Evolutionary conservation across 352 stramenopile species (phyloP).

Genomic region (Pythium oligandrum): DNA sequence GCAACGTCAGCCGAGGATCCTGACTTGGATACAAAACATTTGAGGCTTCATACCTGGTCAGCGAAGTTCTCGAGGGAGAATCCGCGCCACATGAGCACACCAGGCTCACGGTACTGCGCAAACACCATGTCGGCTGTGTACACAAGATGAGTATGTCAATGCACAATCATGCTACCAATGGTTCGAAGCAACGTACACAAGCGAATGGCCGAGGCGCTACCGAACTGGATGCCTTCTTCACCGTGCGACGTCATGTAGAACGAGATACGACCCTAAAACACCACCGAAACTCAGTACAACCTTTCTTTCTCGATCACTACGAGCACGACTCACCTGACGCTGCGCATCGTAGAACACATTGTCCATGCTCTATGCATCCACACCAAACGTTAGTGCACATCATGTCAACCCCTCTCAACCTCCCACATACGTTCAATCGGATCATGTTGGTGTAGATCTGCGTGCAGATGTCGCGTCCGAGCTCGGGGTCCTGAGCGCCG

Average conservation of each 20-base stretch:
- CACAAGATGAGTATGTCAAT: no score
- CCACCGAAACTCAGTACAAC: no score
- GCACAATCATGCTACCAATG: background rate
- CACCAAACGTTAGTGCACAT: slow-evolving; percentile 7
- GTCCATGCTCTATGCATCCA: slow-evolving; percentile 91
- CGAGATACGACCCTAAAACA: slow-evolving; percentile 88
- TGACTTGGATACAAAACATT: slow-evolving; percentile 4
- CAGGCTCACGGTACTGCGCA: slow-evolving; percentile 97
- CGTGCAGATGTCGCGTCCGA: slow-evolving; percentile 72
- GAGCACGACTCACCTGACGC: slow-evolving; percentile 61
- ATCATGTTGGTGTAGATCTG: slow-evolving; percentile 88
- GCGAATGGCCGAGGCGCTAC: slow-evolving; percentile 88
- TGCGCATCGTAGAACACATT: slow-evolving; percentile 96
- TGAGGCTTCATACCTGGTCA: slow-evolving; percentile 69
- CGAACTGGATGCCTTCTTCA: slow-evolving; percentile 96
- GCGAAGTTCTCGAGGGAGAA: slow-evolving; percentile 97
- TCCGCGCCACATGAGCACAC: slow-evolving; percentile 97
- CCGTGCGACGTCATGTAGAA: slow-evolving; percentile 95
- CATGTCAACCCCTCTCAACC: background rate
- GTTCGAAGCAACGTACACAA: slow-evolving; percentile 18
- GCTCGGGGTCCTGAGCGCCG: slow-evolving; percentile 62
- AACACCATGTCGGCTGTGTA: slow-evolving; percentile 91
- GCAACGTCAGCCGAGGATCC: slow-evolving; percentile 2
- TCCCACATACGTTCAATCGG: slow-evolving; percentile 59
- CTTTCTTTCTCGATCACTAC: background rate